A percentile compares a stretch with the other conserved stretches of the same genome.
phyloP scores from a whole-genome alignment of 2,329 filamentous ascomycete genomes.

The Lojkania enalia region DNA sequence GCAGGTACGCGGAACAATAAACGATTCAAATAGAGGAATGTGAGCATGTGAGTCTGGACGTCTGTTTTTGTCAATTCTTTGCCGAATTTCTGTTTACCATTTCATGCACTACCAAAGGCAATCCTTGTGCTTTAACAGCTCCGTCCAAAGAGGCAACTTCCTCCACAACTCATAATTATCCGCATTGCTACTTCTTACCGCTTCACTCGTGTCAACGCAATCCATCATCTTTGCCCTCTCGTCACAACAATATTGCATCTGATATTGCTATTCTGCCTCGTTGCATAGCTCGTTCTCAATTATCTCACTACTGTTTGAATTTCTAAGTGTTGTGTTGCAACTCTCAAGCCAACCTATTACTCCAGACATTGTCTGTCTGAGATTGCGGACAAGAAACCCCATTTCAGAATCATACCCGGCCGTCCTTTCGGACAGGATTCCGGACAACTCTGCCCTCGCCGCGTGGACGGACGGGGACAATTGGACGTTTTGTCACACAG shows the following conservation, averaged over 20 bases:
- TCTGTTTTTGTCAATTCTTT: conserved; percentile 5
- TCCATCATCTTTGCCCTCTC: conserved; percentile 1
- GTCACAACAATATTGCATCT: conserved; percentile 6
- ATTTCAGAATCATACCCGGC: background rate
- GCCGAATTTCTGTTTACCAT: conserved; percentile 20
- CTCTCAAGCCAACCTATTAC: conserved; percentile 3
- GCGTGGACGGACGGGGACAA: background rate
- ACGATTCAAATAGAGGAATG: conserved; percentile 8
- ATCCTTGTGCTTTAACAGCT: conserved; percentile 8
- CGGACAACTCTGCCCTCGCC: too few relatives aligned
- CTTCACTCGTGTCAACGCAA: conserved; percentile 9
- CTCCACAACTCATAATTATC: conserved; percentile 12
- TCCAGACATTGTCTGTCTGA: conserved; percentile 18
- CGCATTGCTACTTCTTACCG: conserved; percentile 12
- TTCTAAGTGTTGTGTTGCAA: background rate
- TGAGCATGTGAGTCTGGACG: conserved; percentile 1
- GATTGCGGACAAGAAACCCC: conserved; percentile 5
- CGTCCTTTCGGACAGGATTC: background rate
- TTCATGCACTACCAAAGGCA: conserved; percentile 10
- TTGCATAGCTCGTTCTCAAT: too few relatives aligned
- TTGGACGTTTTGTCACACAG: background rate
- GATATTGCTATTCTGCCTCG: conserved; percentile 6
- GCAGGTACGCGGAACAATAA: conserved; percentile 4
- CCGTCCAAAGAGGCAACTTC: conserved; percentile 9
- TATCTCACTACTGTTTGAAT: conserved; percentile 8